Base-by-base conservation (phyloP, 2,329 filamentous ascomycete genomes). In the Rasamsonia emersonii region DNA sequence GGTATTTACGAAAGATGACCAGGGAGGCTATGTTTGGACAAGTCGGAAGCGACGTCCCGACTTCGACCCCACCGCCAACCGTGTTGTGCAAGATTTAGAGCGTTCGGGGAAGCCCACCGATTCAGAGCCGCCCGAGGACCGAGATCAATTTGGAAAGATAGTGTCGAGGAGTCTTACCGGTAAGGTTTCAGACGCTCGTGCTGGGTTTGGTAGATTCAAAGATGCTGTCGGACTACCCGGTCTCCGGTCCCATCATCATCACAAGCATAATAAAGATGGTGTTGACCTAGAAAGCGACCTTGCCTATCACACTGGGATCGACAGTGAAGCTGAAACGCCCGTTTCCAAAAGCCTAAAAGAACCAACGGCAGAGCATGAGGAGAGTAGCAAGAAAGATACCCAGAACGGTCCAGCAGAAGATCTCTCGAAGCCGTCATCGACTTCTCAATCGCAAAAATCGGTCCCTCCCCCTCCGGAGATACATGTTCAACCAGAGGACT, bases 171-270 rank as follows among this genome's bases (percentile, higher is more conserved):
- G 79, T 38, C 83, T 91, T 10, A 81, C 81, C 2, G 83, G 75
- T 4, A 81, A 82, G 43, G 81, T 84, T 52, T 82, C 74, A 40
- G 86, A 93, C 56, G 83, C 86, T 27, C 78, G 82, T 28, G 86
- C 81, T 35, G 86, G 86, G 0, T 71, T 94, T 35, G 83, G 82
- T 2, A 78, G 84, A 20, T 86, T 95, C 54, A 88, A 88, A 50
- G 86, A 89, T 51, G 85, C 79, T 3, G 82, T 94, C 20, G 83
- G 84, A 1, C 31, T 58, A 4, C 53, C 53, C 9, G 46, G 52
- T 16, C 49, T 57, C 24, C 60, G 61, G 14, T 60, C 56, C 14
- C 58, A 65, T 43, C 51, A 60, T 24, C 51, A 56, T 24, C 53
- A 57, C 26, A 61, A 55, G 31, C 45, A 49, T 27, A 45, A 53